A percentile compares a stretch with the other conserved stretches of the same genome.
phyloP scores from a whole-genome alignment of 805 yeast species.

The Candida methanosorbosa region DNA sequence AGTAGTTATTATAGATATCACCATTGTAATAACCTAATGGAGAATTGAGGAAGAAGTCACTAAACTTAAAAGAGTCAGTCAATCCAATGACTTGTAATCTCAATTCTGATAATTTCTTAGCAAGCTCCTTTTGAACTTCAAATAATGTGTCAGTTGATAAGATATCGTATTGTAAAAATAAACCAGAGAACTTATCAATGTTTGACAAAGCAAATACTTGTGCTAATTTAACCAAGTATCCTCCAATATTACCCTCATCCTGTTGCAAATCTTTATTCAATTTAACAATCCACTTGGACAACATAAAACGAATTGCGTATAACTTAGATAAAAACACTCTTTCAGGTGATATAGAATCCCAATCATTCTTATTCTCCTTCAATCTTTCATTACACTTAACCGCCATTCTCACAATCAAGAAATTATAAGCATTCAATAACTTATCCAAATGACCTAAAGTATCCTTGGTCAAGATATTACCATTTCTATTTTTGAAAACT shows the following conservation, averaged over 20 bases:
- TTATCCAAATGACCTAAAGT: conserved; percentile 21
- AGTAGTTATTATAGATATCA: conserved; percentile 74
- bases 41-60: conserved; percentile 75
- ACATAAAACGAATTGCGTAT: conserved; percentile 40
- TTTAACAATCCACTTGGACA: conserved; percentile 29
- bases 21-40: conserved; percentile 79
- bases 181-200: conserved; percentile 63
- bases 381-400: conserved; percentile 23
- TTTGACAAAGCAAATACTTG: conserved; percentile 56
- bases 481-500: conserved; percentile 12
- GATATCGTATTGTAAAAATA: conserved; percentile 58
- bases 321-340: conserved; percentile 40
- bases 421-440: conserved; percentile 30
- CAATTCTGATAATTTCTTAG: conserved; percentile 36
- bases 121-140: conserved; percentile 31
- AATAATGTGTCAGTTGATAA: conserved; percentile 41
- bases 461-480: conserved; percentile 22
- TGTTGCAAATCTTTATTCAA: conserved; percentile 12
- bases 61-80: conserved; percentile 77
- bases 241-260: conserved; percentile 33
- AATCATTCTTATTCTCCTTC: conserved; percentile 26
- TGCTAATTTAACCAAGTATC: conserved; percentile 45
- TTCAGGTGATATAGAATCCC: conserved; percentile 39
- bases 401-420: conserved; percentile 31
- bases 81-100: conserved; percentile 68